A percentile compares a stretch with the other conserved stretches of the same genome.
Conservation (phyloP, 2,329 filamentous ascomycete species). For the Trichoderma gracile region DNA sequence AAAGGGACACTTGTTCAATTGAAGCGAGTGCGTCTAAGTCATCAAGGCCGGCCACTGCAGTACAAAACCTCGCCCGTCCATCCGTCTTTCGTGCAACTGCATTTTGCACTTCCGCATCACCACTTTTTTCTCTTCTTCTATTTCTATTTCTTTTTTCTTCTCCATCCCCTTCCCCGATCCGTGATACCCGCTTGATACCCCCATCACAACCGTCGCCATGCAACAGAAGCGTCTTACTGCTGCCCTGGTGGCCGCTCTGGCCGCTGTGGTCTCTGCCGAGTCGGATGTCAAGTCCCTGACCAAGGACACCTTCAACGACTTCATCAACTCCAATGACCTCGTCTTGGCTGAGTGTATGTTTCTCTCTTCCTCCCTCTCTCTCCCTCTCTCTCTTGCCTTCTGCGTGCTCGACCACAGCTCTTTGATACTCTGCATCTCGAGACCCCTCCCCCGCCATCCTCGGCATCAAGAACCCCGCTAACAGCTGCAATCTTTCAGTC, state of each 20-base stretch:
- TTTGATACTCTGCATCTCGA: background rate
- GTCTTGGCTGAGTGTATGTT: conserved; percentile 90
- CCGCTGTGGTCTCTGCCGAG: conserved; percentile 60
- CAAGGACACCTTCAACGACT: conserved; percentile 82
- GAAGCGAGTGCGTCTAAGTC: conserved; percentile 38
- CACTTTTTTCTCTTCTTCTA: conserved; percentile 19
- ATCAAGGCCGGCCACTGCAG: conserved; percentile 23
- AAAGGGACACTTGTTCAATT: conserved; percentile 51
- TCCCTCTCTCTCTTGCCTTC: background rate
- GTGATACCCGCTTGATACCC: conserved; percentile 13
- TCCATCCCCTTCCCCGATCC: background rate
- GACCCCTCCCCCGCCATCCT: background rate
- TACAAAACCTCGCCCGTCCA: conserved; percentile 40
- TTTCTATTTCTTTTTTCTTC: conserved; percentile 7
- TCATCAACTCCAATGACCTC: conserved; percentile 81
- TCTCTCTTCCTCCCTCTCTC: background rate
- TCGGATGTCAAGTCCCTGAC: conserved; percentile 86
- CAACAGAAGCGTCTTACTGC: conserved; percentile 53
- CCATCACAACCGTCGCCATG: conserved; percentile 42
- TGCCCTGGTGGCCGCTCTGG: conserved; percentile 56
- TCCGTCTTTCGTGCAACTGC: conserved; percentile 32
- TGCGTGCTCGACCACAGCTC: background rate
- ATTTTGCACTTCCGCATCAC: conserved; percentile 29
- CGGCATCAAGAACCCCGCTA: conserved; percentile 35
- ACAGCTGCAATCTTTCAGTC: conserved; percentile 55